Percentiles rank a stretch among this genome's conserved stretches.
phyloP scores from a whole-genome alignment of 2,329 filamentous ascomycete species.

The Colletotrichum sp. region DNA sequence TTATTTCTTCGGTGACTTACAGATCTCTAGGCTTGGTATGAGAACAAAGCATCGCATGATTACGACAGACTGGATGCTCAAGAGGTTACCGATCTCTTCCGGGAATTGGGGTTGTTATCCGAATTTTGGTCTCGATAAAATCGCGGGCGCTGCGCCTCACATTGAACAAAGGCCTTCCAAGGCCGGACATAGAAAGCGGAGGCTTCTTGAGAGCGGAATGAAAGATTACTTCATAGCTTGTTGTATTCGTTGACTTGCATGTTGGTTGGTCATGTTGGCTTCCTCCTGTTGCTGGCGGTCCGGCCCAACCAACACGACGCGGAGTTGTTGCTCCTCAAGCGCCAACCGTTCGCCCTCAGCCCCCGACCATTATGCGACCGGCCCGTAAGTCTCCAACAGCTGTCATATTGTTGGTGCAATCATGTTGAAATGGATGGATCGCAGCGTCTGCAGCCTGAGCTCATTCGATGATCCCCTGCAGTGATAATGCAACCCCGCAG shows the following conservation, averaged over 20 bases:
- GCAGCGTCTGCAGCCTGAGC: neutral
- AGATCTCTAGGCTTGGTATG: neutral
- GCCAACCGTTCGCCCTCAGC: neutral
- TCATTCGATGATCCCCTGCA: neutral
- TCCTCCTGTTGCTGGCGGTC: neutral
- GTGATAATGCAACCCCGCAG: neutral
- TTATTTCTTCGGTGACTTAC: neutral
- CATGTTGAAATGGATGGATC: neutral
- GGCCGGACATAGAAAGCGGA: neutral
- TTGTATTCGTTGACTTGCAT: neutral
- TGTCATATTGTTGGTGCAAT: neutral
- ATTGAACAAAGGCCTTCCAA: neutral
- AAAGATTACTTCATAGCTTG: neutral
- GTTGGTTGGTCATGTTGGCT: neutral
- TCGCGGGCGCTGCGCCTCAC: neutral
- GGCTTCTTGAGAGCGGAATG: neutral
- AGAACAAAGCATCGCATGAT: neutral
- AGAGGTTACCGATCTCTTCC: neutral
- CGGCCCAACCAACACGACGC: neutral
- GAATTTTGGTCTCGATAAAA: neutral
- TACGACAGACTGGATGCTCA: neutral
- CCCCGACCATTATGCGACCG: neutral
- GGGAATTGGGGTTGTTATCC: neutral
- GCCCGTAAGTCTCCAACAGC: neutral
- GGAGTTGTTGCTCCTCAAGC: neutral